A percentile compares a stretch with the other conserved stretches of the same genome.
Conservation (phyloP, 192 early-diverging fungal genomes). For the Rhizophagus clarus region DNA sequence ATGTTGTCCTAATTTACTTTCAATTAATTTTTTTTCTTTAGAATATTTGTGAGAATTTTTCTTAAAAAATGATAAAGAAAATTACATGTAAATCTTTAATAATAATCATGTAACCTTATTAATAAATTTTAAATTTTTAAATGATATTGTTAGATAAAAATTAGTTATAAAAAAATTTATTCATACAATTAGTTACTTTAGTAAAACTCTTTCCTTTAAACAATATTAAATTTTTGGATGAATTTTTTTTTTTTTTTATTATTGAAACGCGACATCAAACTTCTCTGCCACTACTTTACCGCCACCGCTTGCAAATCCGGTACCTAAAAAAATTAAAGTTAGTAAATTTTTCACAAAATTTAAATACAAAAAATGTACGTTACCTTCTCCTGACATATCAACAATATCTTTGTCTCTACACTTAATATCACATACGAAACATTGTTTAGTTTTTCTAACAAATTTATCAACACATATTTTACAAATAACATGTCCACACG, state of each 20-base stretch:
- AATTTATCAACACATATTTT: conserved; percentile 66
- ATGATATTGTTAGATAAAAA: no score
- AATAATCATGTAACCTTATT: no score
- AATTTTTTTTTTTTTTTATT: conserved; percentile 5
- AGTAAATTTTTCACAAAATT: no score
- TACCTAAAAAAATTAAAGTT: conserved; percentile 46
- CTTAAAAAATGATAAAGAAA: no score
- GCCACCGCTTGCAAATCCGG: conserved; percentile 65
- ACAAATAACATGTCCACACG: conserved; percentile 77
- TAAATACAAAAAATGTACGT: no score
- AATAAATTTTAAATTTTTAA: no score
- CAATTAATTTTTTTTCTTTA: neutral
- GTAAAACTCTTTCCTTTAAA: no score
- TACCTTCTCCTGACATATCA: conserved; percentile 68
- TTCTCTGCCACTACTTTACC: conserved; percentile 64
- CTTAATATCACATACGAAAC: conserved; percentile 68
- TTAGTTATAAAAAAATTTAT: no score
- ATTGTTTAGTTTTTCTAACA: conserved; percentile 67
- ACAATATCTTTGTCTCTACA: conserved; percentile 71
- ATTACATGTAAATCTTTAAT: no score
- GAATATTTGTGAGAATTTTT: no score
- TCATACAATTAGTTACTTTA: no score
- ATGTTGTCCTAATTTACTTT: neutral
- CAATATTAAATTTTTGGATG: no score
- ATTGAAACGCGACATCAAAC: conserved; percentile 72